These are phyloP conservation scores for Ogataea hybrid DNA, from an alignment of 1,139 yeast species.

Conservation along the genomic window DNA sequence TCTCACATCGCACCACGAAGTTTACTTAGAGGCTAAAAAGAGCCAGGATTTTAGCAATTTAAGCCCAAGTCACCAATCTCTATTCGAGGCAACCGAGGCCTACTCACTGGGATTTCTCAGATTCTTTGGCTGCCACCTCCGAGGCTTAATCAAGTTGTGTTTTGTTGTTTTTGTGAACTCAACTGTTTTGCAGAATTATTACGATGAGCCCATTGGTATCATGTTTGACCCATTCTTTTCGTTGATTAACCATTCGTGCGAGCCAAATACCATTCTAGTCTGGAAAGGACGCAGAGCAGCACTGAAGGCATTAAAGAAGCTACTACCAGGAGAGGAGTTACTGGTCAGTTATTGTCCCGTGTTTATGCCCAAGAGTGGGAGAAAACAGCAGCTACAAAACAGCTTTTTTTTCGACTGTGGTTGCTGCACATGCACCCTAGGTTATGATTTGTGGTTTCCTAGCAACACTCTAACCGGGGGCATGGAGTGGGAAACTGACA, in stretches of 20 bases:
- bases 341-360: constrained; percentile 34
- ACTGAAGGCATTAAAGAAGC: constrained; percentile 27
- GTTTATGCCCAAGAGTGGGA: constrained; percentile 29
- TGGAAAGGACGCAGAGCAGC: constrained; percentile 23
- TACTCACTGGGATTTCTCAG: constrained; percentile 10
- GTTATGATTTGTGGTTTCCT: constrained; percentile 24
- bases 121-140: constrained; percentile 15
- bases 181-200: constrained; percentile 27
- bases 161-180: constrained; percentile 32
- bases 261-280: constrained; percentile 32
- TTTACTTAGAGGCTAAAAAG: constrained; percentile 8
- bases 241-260: constrained; percentile 35
- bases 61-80: constrained; percentile 1
- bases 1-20: constrained; percentile 23
- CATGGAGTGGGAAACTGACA: constrained; percentile 2
- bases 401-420: constrained; percentile 37
- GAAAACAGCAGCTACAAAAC: constrained; percentile 25
- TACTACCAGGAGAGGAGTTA: constrained; percentile 32
- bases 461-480: constrained; percentile 2
- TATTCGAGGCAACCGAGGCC: constrained; percentile 8
- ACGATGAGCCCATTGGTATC: constrained; percentile 33
- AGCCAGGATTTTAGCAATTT: neutral
- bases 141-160: constrained; percentile 19
- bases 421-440: constrained; percentile 32
- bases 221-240: constrained; percentile 39